These are phyloP conservation scores for Suillus bovinus DNA, from an alignment of 768 basidiomycete species.

Conservation along the genomic window DNA sequence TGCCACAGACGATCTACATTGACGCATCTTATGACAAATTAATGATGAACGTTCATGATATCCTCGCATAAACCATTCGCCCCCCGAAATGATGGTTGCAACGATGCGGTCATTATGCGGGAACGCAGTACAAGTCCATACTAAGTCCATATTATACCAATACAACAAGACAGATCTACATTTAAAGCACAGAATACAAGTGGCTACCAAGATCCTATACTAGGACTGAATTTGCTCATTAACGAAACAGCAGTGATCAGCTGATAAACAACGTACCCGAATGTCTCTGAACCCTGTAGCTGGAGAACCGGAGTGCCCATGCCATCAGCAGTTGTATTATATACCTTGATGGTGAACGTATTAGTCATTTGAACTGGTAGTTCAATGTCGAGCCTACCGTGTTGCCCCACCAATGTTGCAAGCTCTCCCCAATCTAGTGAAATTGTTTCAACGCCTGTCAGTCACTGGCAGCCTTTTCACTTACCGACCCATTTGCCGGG, in stretches of 20 bases:
- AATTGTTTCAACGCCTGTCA: not conserved
- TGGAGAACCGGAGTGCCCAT: constrained; percentile 28
- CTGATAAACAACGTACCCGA: constrained; percentile 15
- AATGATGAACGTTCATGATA: constrained; percentile 14
- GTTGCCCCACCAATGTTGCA: constrained; percentile 33
- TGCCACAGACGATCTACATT: not conserved
- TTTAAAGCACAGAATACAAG: constrained; percentile 3
- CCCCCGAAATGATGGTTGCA: constrained; percentile 1
- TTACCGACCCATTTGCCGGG: constrained; percentile 25
- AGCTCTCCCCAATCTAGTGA: constrained; percentile 21
- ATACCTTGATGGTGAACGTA: constrained; percentile 20
- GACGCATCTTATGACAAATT: constrained; percentile 6
- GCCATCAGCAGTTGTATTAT: constrained; percentile 19
- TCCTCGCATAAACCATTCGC: constrained; percentile 6
- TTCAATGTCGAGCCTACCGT: constrained; percentile 8
- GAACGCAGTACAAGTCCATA: constrained; percentile 9
- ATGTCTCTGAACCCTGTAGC: constrained; percentile 24
- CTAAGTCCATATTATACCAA: constrained; percentile 4
- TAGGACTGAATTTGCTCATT: constrained; percentile 1
- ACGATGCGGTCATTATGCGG: constrained; percentile 7
- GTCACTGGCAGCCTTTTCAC: not conserved
- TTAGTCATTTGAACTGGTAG: not conserved
- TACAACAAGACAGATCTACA: constrained; percentile 9
- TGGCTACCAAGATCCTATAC: constrained; percentile 26
- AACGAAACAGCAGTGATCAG: not conserved